Base-by-base conservation (phyloP, 805 yeast species). In the Barnettozyma vustinii region DNA sequence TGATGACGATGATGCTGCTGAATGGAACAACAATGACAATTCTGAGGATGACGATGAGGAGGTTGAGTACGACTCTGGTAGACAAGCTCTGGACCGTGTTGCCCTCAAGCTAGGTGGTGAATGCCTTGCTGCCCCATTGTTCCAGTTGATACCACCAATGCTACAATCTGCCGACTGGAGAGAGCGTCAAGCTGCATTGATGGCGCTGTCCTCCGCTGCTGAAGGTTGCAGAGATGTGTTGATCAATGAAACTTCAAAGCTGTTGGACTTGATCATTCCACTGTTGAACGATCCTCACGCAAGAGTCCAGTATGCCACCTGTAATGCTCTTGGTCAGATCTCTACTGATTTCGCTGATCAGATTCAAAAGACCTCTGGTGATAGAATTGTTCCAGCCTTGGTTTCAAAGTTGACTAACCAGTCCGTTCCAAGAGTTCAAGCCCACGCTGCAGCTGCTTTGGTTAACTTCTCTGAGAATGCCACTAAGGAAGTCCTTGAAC, bases 381-480 rank as follows among this genome's bases (percentile, higher is more conserved):
- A 78, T 56, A 73, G 86, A 54, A 81, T 94, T 41, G 73, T 94
- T 48, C 98, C 98, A 7, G 94, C 95, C 2, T 75, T 94, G 55
- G 87, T 94, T 47, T 81, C 95, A 12, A 88, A 80, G 72, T 76
- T 94, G 46, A 81, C 84, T 2, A 74, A 76, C 53, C 77, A 77
- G 54, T 80, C 89, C 44, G 91, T 84, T 49, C 92, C 95, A 45
- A 76, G 98, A 61, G 99, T 94, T 21, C 98, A 92, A 70, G 88
- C 97, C 0, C 99, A 94, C 63, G 98, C 97, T 16, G 97, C 99
- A 40, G 99, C 99, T 46, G 99, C 99, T 0, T 74, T 92, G 59
- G 98, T 94, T 42, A 94, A 94, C 65, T 94, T 94, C 65, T 81
- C 92, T 37, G 99, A 94, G 68, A 89, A 86, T 54, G 96, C 98